Base-by-base conservation (phyloP, 495 filamentous ascomycete species). In the Pyrenopolyporus hunteri region DNA sequence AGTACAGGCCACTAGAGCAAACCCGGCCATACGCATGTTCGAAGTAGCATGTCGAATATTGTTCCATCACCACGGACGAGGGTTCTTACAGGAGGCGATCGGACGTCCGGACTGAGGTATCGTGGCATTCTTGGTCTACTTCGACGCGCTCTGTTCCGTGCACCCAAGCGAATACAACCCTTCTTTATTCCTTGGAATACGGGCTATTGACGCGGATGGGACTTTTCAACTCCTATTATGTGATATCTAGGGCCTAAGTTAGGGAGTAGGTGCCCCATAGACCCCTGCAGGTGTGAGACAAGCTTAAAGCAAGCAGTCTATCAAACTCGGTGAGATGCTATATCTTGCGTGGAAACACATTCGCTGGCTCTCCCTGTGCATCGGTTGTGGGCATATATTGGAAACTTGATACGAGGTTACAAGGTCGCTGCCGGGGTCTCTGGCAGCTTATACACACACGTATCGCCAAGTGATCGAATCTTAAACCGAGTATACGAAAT, bases 311-410 rank as follows among this genome's bases (percentile, higher is more conserved):
- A 60, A 35, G 51, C 33, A 35, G 28, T 5, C 32, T 32, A 57
- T 60, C 31, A 17, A n/a, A 37, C 22, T 22, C 26, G 37, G n/a
- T 60, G 14, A 43, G 19, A 19, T 45, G 9, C 22, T 28, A 13
- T 16, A 44, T 59, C 45, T 57, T 57, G 40, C 46, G 22, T 55
- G 36, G 35, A 29, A 22, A 40, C 36, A 49, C 22, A 22, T 14
- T 32, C 50, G 23, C 29, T 49, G 33, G 46, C 45, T 35, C 32
- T 57, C 26, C 39, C 52, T 28, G 51, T 33, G 43, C 51, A 37
- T 60, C 63, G 63, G 63, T 60, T 66, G 51, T 66, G 57, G 40
- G 51, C 63, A 66, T 66, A 55, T 64, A 66, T 66, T 60, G 55
- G 48, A 52, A 60, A 49, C 51, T 57, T 57, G 63, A 66, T 66